phyloP scores from a whole-genome alignment of 345 rosid genomes.

The Toxicodendron radicans region DNA sequence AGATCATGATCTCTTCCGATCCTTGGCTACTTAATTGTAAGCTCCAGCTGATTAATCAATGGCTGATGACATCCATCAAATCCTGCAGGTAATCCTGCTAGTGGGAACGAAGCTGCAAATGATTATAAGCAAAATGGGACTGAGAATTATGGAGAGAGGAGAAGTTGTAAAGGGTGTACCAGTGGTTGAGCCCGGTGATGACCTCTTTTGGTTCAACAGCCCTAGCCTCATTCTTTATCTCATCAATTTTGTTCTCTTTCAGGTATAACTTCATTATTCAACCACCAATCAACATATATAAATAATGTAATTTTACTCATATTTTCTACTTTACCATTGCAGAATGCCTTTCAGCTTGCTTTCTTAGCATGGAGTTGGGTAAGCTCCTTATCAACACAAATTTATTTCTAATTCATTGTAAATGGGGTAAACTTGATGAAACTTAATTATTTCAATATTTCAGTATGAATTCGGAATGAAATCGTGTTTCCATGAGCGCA shows the following conservation, averaged over 20 bases:
- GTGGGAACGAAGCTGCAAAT: constrained; percentile 91
- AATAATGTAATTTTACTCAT: background rate
- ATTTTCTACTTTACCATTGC: constrained; percentile 10
- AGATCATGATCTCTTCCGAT: background rate
- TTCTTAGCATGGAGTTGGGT: constrained; percentile 86
- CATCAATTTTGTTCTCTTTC: constrained; percentile 83
- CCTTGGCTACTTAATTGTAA: no score
- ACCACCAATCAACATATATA: background rate
- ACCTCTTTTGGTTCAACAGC: constrained; percentile 88
- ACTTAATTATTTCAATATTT: background rate
- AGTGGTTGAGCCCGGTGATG: constrained; percentile 76
- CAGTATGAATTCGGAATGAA: constrained; percentile 58
- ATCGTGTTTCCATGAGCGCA: constrained; percentile 64
- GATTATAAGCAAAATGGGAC: constrained; percentile 85
- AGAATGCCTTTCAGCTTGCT: constrained; percentile 93
- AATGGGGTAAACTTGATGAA: background rate
- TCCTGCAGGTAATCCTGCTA: constrained; percentile 63
- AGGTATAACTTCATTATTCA: constrained; percentile 39
- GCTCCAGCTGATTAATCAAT: background rate
- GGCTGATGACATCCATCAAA: background rate
- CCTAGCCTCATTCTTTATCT: constrained; percentile 82
- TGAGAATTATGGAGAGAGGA: constrained; percentile 69
- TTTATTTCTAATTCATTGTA: background rate
- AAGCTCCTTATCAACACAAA: constrained; percentile 24
- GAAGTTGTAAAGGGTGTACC: constrained; percentile 80